Evolutionary conservation across 805 yeast genomes (phyloP).

Genomic region (Brettanomyces custersianus): DNA sequence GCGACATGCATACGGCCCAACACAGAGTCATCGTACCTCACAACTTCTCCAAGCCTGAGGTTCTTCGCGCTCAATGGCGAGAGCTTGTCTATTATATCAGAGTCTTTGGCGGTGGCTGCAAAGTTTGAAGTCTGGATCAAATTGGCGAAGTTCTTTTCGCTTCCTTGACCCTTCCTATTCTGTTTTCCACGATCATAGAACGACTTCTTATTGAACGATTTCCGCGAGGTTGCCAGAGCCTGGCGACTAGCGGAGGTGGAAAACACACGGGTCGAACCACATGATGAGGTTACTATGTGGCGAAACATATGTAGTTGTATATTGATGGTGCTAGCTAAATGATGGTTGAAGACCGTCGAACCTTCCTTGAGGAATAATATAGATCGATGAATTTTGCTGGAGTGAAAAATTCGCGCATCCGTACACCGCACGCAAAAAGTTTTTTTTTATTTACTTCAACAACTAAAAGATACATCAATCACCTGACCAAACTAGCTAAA

Average conservation of each 20-base stretch:
- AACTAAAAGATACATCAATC: too few relatives aligned
- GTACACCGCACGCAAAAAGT: too few relatives aligned
- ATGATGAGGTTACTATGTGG: constrained; percentile 1
- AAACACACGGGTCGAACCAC: constrained; percentile 9
- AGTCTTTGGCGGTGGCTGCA: constrained; percentile 16
- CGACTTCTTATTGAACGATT: constrained; percentile 22
- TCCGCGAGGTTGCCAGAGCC: constrained; percentile 19
- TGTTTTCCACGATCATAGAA: constrained; percentile 15
- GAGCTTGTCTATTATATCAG: constrained; percentile 11
- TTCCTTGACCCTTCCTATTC: constrained; percentile 26
- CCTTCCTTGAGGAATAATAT: too few relatives aligned
- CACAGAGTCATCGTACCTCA: constrained; percentile 32
- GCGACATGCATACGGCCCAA: constrained; percentile 37
- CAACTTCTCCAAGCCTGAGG: constrained; percentile 21
- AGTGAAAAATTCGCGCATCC: too few relatives aligned
- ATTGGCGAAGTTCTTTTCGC: constrained; percentile 20
- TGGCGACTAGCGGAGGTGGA: constrained; percentile 6
- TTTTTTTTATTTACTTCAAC: too few relatives aligned
- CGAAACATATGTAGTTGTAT: constrained; percentile 3
- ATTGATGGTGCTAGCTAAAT: background rate
- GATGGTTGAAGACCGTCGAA: too few relatives aligned
- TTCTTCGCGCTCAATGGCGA: constrained; percentile 10
- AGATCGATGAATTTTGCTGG: too few relatives aligned
- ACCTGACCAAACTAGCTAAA: too few relatives aligned
- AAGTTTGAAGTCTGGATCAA: constrained; percentile 16